Evolutionary conservation across 176 grass and related monocot species (phyloP).

Genomic region (Aegilops umbellulata): DNA sequence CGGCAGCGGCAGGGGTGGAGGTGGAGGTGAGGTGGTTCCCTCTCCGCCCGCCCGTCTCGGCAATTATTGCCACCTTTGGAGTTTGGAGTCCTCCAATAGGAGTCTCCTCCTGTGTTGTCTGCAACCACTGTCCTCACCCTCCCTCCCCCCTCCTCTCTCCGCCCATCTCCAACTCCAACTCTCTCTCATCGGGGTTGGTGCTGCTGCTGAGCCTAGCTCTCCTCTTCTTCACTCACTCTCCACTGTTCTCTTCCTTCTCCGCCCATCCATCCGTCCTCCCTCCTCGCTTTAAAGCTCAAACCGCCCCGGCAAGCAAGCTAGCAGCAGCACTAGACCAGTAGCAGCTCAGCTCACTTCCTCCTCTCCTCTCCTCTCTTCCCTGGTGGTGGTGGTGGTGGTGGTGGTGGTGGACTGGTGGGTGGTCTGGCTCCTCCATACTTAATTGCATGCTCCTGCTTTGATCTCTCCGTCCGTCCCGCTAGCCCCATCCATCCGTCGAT

Average conservation of each 20-base stretch:
- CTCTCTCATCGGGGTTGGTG: slow-evolving; percentile 5
- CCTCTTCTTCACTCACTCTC: background rate
- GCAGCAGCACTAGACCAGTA: background rate
- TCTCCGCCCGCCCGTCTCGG: slow-evolving; percentile 11
- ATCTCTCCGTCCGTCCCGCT: slow-evolving; percentile 11
- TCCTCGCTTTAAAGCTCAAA: slow-evolving; percentile 16
- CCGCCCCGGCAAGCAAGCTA: slow-evolving; percentile 12
- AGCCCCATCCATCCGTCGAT: background rate
- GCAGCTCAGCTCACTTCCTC: background rate
- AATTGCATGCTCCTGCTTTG: slow-evolving; percentile 33
- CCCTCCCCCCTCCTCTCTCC: background rate
- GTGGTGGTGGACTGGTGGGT: too few species aligned
- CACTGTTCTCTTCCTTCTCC: background rate
- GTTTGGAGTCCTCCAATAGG: slow-evolving; percentile 61
- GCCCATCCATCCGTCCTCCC: background rate
- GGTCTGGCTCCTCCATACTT: slow-evolving; percentile 25
- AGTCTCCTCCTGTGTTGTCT: slow-evolving; percentile 56
- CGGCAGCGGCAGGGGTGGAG: background rate
- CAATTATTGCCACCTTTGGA: slow-evolving; percentile 61
- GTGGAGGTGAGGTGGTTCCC: slow-evolving; percentile 2
- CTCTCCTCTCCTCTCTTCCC: too few species aligned
- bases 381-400: background rate
- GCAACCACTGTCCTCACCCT: slow-evolving; percentile 31
- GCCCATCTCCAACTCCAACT: background rate
- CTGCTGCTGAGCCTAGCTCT: background rate